phyloP scores from a whole-genome alignment of 176 grass and related monocot genomes.

The Oryza australiensis region DNA sequence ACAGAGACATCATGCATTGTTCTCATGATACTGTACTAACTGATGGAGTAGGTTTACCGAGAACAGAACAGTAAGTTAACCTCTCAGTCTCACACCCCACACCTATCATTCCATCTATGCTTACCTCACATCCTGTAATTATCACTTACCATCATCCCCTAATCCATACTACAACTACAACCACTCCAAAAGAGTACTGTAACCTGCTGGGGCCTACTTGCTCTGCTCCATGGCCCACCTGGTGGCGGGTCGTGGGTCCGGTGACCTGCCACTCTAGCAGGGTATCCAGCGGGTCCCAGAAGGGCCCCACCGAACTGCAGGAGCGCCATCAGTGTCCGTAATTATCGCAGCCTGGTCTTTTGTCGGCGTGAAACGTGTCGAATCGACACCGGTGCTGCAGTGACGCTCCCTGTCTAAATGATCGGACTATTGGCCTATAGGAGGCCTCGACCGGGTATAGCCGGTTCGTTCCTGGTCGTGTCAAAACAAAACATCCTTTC shows the following conservation, averaged over 20 bases:
- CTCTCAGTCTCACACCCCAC: too few species aligned
- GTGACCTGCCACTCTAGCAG: background rate
- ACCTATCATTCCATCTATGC: too few species aligned
- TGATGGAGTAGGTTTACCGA: too few species aligned
- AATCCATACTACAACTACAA: background rate
- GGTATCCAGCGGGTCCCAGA: conserved; percentile 5
- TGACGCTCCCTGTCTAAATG: background rate
- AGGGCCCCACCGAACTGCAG: background rate
- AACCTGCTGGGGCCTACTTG: background rate
- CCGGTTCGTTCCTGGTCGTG: conserved; percentile 6
- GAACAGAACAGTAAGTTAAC: too few species aligned
- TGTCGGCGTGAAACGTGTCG: conserved; percentile 44
- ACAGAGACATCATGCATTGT: too few species aligned
- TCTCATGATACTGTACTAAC: too few species aligned
- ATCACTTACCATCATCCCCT: conserved; percentile 11
- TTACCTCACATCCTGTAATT: background rate
- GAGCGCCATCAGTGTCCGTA: conserved; percentile 39
- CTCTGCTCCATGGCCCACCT: background rate
- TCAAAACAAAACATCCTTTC: background rate
- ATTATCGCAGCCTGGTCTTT: conserved; percentile 31
- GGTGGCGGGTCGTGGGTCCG: background rate
- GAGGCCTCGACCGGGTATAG: background rate
- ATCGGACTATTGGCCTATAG: background rate
- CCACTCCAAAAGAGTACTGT: background rate
- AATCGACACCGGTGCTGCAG: background rate